phyloP scores from a whole-genome alignment of 73 alveolate species.

The Paramecium caudatum region DNA sequence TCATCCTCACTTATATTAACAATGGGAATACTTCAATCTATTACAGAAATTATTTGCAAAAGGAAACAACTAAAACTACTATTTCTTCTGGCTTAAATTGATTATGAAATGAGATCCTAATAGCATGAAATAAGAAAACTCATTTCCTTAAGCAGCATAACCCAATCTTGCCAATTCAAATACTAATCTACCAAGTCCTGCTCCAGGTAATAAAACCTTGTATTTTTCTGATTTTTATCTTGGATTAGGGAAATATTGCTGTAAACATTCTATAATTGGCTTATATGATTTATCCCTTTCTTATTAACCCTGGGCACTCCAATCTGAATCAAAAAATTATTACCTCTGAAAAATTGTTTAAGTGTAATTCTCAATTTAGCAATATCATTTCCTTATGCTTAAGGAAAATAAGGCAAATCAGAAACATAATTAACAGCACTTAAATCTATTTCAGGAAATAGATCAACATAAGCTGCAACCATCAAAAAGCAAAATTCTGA shows the following conservation, averaged over 20 bases:
- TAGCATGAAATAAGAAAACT: slow-evolving; percentile 97
- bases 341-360: slow-evolving; percentile 89
- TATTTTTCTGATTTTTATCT: neutral
- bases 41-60: slow-evolving; percentile 90
- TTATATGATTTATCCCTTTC: slow-evolving; percentile 89
- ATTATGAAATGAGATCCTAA: slow-evolving; percentile 91
- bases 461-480: slow-evolving; percentile 66
- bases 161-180: slow-evolving; percentile 97
- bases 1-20: slow-evolving; percentile 75
- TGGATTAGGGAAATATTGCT: slow-evolving; percentile 76
- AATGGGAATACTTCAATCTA: slow-evolving; percentile 51
- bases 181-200: slow-evolving; percentile 97
- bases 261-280: slow-evolving; percentile 82
- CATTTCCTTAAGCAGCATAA: slow-evolving; percentile 97
- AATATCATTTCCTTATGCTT: slow-evolving; percentile 70
- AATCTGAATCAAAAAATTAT: slow-evolving; percentile 78
- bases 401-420: slow-evolving; percentile 42
- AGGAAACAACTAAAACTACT: slow-evolving; percentile 88
- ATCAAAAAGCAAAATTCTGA: slow-evolving; percentile 66
- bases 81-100: slow-evolving; percentile 84
- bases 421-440: slow-evolving; percentile 57
- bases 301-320: slow-evolving; percentile 92
- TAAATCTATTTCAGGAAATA: slow-evolving; percentile 65
- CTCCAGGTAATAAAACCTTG: slow-evolving; percentile 97
- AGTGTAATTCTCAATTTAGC: slow-evolving; percentile 87